A percentile compares a stretch with the other conserved stretches of the same genome.
Evolutionary conservation across 768 basidiomycete species (phyloP).

Genomic region (Lyophyllum shimeji): DNA sequence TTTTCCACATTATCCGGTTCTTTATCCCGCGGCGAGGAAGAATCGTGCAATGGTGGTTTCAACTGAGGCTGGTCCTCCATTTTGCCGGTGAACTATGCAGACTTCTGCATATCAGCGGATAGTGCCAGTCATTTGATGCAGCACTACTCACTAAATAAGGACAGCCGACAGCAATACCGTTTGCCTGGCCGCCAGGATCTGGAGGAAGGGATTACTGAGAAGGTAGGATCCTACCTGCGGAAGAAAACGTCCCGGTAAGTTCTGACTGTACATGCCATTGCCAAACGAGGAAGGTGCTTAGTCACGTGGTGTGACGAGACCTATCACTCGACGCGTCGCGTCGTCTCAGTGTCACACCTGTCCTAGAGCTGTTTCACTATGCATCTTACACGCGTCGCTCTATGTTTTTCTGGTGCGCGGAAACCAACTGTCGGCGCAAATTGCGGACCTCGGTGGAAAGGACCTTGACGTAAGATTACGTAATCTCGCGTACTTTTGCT

Average conservation of each 20-base stretch:
- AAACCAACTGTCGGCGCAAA: neutral
- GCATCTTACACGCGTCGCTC: neutral
- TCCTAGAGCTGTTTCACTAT: neutral
- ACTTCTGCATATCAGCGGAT: neutral
- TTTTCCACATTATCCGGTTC: conserved; percentile 61
- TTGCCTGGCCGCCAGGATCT: neutral
- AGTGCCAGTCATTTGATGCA: neutral
- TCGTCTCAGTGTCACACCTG: neutral
- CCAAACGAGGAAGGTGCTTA: too few species aligned
- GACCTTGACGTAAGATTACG: conserved; percentile 8
- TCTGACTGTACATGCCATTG: too few species aligned
- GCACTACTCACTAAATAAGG: neutral
- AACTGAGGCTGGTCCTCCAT: conserved; percentile 21
- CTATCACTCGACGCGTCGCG: neutral
- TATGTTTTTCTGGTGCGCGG: too few species aligned
- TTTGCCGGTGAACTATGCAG: neutral
- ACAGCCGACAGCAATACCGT: too few species aligned
- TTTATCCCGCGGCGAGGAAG: conserved; percentile 52
- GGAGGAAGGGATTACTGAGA: neutral
- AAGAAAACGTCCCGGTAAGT: neutral
- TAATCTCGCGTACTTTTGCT: conserved; percentile 8
- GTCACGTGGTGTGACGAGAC: conserved; percentile 1
- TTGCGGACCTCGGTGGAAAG: neutral
- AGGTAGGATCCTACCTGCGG: too few species aligned
- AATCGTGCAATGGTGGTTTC: conserved; percentile 52